Evolutionary conservation across 257 asterid species (phyloP).

Genomic region (Anisodus acutangulus): DNA sequence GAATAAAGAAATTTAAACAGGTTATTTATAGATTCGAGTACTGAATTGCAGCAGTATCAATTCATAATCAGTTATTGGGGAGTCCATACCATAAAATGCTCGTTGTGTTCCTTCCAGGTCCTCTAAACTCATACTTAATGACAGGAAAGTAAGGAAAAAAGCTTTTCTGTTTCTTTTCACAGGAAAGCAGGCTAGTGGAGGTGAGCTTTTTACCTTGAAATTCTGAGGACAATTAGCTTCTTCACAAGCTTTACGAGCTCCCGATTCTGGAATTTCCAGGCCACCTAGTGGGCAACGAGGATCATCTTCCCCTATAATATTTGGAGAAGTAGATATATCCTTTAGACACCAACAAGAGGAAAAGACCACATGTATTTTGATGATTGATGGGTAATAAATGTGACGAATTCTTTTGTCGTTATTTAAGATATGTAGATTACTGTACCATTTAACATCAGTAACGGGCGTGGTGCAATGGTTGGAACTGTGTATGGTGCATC

Average conservation of each 20-base stretch:
- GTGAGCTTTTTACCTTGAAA: constrained; percentile 55
- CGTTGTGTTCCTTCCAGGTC: too few species aligned
- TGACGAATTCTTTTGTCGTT: not conserved
- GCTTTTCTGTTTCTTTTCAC: not conserved
- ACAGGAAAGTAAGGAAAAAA: not conserved
- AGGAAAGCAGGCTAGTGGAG: not conserved
- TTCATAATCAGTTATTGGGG: not conserved
- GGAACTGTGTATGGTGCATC: constrained; percentile 79
- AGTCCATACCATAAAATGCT: not conserved
- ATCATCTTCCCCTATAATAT: constrained; percentile 63
- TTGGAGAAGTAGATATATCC: not conserved
- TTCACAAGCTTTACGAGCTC: constrained; percentile 44
- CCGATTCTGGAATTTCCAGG: constrained; percentile 58
- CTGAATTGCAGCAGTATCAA: not conserved
- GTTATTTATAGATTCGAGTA: not conserved
- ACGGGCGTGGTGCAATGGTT: constrained; percentile 78
- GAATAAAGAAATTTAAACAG: not conserved
- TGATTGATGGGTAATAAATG: not conserved
- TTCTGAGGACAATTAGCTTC: constrained; percentile 38
- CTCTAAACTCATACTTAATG: not conserved
- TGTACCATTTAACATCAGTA: constrained; percentile 78
- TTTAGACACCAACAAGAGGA: not conserved
- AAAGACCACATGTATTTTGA: not conserved
- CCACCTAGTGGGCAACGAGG: constrained; percentile 86
- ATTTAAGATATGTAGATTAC: not conserved